Evolutionary conservation across 2,329 filamentous ascomycete species (phyloP).

Genomic region (Tolypocladium paradoxum): DNA sequence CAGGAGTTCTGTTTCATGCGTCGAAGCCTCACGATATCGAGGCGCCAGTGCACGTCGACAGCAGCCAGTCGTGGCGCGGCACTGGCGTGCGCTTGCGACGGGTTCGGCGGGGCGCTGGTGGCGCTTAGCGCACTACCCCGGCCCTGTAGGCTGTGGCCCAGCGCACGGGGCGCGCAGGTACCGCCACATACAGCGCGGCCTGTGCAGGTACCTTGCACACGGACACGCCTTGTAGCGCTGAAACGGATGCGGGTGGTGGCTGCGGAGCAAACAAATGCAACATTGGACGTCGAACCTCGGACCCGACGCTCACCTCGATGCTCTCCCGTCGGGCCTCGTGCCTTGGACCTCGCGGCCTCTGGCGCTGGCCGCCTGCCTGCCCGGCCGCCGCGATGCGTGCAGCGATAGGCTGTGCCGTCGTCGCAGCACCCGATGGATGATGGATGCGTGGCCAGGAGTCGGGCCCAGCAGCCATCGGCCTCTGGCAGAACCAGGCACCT

Average conservation of each 20-base stretch:
- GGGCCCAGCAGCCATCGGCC: not conserved
- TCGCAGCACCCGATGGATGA: constrained; percentile 2
- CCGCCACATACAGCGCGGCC: no score
- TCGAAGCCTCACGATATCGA: no score
- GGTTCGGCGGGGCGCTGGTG: not conserved
- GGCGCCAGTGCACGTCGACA: no score
- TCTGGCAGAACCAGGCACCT: not conserved
- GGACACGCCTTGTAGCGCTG: no score
- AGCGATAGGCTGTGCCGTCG: constrained; percentile 3
- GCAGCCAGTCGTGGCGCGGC: constrained; percentile 3
- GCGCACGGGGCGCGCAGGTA: not conserved
- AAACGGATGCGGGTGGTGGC: not conserved
- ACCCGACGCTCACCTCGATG: no score
- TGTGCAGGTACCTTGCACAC: no score
- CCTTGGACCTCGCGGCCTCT: not conserved
- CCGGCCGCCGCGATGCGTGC: not conserved
- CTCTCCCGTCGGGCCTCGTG: not conserved
- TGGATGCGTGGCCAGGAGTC: not conserved
- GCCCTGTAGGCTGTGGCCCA: not conserved
- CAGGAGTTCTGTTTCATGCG: no score
- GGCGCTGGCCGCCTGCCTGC: not conserved
- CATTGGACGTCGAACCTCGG: not conserved
- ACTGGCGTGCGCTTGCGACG: constrained; percentile 2
- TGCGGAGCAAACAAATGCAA: no score
- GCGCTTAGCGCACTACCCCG: not conserved